These are phyloP conservation scores for Celoporthe dispersa DNA, from an alignment of 2,329 filamentous ascomycete species.

Conservation along the genomic window DNA sequence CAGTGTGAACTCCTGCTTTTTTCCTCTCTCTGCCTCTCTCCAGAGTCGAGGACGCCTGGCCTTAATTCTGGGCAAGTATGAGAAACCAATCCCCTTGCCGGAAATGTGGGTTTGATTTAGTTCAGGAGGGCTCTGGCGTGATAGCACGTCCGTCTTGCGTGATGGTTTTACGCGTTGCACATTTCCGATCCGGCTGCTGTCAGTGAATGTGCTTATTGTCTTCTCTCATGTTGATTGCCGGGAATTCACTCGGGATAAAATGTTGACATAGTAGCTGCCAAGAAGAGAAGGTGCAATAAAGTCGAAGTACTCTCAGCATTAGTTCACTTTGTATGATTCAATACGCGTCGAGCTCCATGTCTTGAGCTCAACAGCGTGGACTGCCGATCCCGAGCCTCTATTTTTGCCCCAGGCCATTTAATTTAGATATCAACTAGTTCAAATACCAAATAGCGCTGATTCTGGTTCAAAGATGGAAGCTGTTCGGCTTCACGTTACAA, in stretches of 20 bases:
- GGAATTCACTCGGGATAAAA: neutral
- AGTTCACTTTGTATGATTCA: too few relatives aligned
- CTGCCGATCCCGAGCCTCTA: too few relatives aligned
- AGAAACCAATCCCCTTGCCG: neutral
- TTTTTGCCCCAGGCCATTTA: too few relatives aligned
- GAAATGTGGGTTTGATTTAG: neutral
- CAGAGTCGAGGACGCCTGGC: neutral
- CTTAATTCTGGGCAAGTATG: neutral
- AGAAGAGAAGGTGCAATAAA: neutral
- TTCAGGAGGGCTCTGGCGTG: constrained; percentile 3
- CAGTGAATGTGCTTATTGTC: neutral
- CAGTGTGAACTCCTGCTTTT: neutral
- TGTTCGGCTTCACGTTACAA: neutral
- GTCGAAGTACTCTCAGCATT: too few relatives aligned
- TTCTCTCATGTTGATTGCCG: neutral
- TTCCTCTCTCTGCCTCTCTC: neutral
- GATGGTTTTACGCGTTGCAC: neutral
- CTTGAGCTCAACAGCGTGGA: neutral
- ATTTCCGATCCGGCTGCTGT: neutral
- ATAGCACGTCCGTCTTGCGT: constrained; percentile 9
- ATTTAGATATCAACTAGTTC: too few relatives aligned
- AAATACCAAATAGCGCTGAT: too few relatives aligned
- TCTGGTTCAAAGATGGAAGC: neutral
- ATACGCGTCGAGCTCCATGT: neutral
- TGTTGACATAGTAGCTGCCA: neutral